These are phyloP conservation scores for Phytophthora citrophthora DNA, from an alignment of 352 stramenopile species.

Conservation along the genomic window DNA sequence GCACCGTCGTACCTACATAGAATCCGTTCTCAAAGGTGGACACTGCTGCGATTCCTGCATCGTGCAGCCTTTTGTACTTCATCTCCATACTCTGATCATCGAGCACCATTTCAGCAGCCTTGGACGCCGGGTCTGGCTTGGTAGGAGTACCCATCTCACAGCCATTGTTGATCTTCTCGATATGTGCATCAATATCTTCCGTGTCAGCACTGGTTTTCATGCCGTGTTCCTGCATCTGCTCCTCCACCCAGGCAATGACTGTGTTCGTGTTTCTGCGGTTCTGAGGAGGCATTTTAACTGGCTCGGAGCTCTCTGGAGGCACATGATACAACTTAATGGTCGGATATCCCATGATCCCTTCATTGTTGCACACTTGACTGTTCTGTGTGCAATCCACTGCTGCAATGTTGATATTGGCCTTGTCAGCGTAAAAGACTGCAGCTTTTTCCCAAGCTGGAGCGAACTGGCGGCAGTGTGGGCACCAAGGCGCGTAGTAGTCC, in stretches of 20 bases:
- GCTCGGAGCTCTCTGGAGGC: constrained; percentile 32
- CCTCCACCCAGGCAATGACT: constrained; percentile 77
- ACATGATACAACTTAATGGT: constrained; percentile 77
- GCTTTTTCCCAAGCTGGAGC: constrained; percentile 76
- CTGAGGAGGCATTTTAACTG: constrained; percentile 47
- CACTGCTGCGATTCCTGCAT: constrained; percentile 65
- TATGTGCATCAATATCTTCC: constrained; percentile 59
- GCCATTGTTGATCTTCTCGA: constrained; percentile 56
- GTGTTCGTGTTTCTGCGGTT: constrained; percentile 52
- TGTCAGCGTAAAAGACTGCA: constrained; percentile 68
- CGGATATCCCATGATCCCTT: constrained; percentile 73
- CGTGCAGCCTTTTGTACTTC: constrained; percentile 71
- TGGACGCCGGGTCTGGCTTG: constrained; percentile 13
- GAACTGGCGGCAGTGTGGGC: constrained; percentile 78
- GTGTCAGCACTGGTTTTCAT: constrained; percentile 55
- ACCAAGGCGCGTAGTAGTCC: constrained; percentile 87
- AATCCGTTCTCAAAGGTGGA: constrained; percentile 80
- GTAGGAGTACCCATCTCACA: constrained; percentile 38
- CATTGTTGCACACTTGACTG: constrained; percentile 55
- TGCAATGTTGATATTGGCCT: constrained; percentile 56
- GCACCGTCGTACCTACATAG: constrained; percentile 64
- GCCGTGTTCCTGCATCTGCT: constrained; percentile 48
- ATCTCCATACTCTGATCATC: constrained; percentile 49
- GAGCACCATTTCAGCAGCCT: constrained; percentile 22
- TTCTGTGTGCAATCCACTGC: constrained; percentile 80